A percentile compares a stretch with the other conserved stretches of the same genome.
These are phyloP conservation scores for Gamsiella multidivaricata DNA, from an alignment of 192 early-diverging fungal genomes.

Conservation along the genomic window DNA sequence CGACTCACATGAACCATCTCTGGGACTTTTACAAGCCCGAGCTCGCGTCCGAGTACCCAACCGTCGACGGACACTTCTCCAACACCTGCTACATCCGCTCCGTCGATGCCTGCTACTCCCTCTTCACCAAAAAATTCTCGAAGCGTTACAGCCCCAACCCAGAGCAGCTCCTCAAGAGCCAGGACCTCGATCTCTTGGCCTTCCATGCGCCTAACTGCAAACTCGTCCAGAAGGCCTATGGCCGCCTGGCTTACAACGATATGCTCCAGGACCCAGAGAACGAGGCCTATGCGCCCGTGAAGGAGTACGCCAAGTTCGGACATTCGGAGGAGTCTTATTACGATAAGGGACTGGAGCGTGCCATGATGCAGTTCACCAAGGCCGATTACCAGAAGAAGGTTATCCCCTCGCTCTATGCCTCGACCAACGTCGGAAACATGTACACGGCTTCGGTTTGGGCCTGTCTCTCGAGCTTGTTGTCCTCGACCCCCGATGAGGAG, in stretches of 20 bases:
- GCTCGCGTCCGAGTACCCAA: slow-evolving; percentile 96
- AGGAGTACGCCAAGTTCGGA: slow-evolving; percentile 51
- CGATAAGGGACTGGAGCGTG: slow-evolving; percentile 93
- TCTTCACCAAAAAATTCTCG: slow-evolving; percentile 77
- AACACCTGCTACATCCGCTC: slow-evolving; percentile 93
- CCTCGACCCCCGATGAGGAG: slow-evolving; percentile 73
- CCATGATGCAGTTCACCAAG: slow-evolving; percentile 87
- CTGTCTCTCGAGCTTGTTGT: slow-evolving; percentile 82
- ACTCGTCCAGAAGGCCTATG: slow-evolving; percentile 95
- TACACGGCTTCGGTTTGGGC: slow-evolving; percentile 76
- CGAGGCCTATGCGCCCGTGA: slow-evolving; percentile 53
- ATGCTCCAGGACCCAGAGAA: slow-evolving; percentile 82
- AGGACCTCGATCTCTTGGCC: slow-evolving; percentile 80
- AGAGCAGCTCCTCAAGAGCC: slow-evolving; percentile 56
- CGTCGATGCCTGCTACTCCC: slow-evolving; percentile 88
- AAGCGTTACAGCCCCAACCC: slow-evolving; percentile 39
- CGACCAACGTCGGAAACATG: slow-evolving; percentile 96
- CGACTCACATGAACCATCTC: slow-evolving; percentile 95
- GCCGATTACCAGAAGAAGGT: slow-evolving; percentile 79
- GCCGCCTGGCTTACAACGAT: slow-evolving; percentile 93
- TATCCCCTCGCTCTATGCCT: slow-evolving; percentile 77
- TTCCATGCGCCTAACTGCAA: slow-evolving; percentile 99
- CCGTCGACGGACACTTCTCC: slow-evolving; percentile 95
- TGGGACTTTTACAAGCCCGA: slow-evolving; percentile 99
- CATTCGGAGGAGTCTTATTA: slow-evolving; percentile 79